Evolutionary conservation across 176 grass and related monocot genomes (phyloP).

Genomic region (Ensete ventricosum): DNA sequence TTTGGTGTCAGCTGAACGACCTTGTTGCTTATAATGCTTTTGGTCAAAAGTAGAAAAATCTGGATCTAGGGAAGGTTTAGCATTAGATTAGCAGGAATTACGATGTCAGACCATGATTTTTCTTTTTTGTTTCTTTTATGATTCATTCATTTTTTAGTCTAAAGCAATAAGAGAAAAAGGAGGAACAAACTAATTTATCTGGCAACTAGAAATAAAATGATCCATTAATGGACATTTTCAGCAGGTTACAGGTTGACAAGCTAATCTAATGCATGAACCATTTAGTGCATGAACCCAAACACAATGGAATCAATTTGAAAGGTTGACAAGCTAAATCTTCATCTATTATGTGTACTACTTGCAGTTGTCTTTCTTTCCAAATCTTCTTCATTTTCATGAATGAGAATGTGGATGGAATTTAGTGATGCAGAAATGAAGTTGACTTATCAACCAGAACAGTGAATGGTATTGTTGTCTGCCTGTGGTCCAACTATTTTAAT

Average conservation of each 20-base stretch:
- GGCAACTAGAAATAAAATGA: neutral
- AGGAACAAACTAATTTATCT: neutral
- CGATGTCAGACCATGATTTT: neutral
- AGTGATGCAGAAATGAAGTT: neutral
- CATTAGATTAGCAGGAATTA: neutral
- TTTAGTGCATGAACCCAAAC: neutral
- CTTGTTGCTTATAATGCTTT: neutral
- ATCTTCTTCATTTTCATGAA: neutral
- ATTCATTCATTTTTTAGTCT: no score
- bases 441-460: neutral
- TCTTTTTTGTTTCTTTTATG: neutral
- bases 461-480: neutral
- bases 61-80: neutral
- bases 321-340: neutral
- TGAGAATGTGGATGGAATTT: neutral
- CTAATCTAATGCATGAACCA: no score
- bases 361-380: neutral
- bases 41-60: neutral
- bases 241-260: no score
- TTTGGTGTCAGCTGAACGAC: neutral
- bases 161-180: no score
- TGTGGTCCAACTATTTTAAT: neutral
- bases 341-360: neutral
- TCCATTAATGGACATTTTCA: no score
- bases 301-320: neutral